Conservation (phyloP, 768 basidiomycete genomes). For the Panaeolus papilionaceus region DNA sequence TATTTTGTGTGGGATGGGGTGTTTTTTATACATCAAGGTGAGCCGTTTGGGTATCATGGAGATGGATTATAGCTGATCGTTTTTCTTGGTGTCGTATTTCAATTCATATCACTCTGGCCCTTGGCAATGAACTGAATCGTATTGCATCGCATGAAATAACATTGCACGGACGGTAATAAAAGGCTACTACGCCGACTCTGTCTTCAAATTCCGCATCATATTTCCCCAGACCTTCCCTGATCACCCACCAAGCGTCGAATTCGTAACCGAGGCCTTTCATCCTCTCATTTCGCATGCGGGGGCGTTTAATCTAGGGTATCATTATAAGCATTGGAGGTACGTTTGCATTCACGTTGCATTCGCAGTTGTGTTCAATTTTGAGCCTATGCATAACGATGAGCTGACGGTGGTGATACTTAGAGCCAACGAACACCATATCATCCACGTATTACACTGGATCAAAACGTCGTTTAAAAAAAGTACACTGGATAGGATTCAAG, state of each 20-base stretch:
- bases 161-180: background rate
- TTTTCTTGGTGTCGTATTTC: too few species aligned
- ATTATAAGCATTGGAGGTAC: slow-evolving; percentile 81
- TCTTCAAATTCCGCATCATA: slow-evolving; percentile 74
- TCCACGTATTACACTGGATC: slow-evolving; percentile 79
- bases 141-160: too few species aligned
- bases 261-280: slow-evolving; percentile 85
- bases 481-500: slow-evolving; percentile 70
- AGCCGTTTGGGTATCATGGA: slow-evolving; percentile 14
- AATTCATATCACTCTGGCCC: too few species aligned
- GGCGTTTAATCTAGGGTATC: slow-evolving; percentile 66
- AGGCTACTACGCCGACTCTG: slow-evolving; percentile 84
- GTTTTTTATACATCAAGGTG: slow-evolving; percentile 86
- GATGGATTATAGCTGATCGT: background rate
- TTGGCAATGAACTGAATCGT: too few species aligned
- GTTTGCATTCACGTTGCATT: too few species aligned
- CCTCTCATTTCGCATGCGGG: slow-evolving; percentile 77
- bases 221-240: slow-evolving; percentile 81
- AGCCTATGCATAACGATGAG: too few species aligned
- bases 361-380: too few species aligned
- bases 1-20: slow-evolving; percentile 79
- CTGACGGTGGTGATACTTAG: slow-evolving; percentile 39
- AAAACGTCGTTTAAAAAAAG: slow-evolving; percentile 84
- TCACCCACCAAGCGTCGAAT: slow-evolving; percentile 69
- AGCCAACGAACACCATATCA: slow-evolving; percentile 80